These are phyloP conservation scores for Taxillus chinensis DNA, from an alignment of 164 flowering plant genomes.

Conservation along the genomic window DNA sequence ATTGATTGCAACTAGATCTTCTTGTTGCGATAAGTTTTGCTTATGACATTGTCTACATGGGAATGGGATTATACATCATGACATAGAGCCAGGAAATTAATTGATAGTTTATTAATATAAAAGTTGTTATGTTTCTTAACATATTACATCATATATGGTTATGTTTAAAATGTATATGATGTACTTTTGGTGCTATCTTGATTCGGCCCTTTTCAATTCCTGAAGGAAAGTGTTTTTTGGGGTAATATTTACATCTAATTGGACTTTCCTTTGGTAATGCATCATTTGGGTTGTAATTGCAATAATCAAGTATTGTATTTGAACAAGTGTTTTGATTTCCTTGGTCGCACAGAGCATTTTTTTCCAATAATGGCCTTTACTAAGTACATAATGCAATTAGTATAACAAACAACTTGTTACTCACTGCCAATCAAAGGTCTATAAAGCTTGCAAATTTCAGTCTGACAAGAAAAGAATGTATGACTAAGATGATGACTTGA, in stretches of 20 bases:
- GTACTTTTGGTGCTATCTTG: too few species aligned
- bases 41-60: conserved; percentile 76
- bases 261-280: too few species aligned
- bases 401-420: conserved; percentile 75
- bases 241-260: too few species aligned
- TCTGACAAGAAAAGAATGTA: conserved; percentile 87
- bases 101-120: conserved; percentile 9
- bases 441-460: conserved; percentile 96
- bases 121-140: conserved; percentile 9
- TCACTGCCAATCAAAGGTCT: conserved; percentile 72
- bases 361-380: background rate
- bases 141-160: background rate
- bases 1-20: conserved; percentile 32
- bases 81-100: conserved; percentile 77
- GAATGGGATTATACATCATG: conserved; percentile 94
- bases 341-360: background rate
- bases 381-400: background rate
- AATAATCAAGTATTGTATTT: too few species aligned
- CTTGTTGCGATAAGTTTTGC: conserved; percentile 60
- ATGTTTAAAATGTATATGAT: background rate
- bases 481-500: conserved; percentile 98
- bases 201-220: too few species aligned
- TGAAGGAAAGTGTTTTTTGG: too few species aligned
- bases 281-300: too few species aligned
- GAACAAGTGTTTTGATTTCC: background rate